Base-by-base conservation (phyloP, 352 stramenopile species). In the Globisporangium nodosum region DNA sequence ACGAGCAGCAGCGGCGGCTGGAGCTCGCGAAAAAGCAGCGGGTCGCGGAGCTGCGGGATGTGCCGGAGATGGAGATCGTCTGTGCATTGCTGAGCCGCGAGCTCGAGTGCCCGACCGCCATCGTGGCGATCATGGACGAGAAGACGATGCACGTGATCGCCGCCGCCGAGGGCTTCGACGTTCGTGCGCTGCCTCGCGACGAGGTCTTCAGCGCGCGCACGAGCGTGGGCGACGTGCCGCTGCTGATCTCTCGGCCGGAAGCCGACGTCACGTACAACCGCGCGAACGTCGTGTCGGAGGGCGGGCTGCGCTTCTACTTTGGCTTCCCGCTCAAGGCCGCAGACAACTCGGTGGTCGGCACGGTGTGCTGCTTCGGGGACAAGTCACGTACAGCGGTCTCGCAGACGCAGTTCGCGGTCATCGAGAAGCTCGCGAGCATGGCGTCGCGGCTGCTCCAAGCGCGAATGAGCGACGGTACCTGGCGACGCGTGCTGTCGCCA, bases 121-220 rank as follows among this genome's bases (percentile, higher is more conserved):
- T 84, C 47, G 68, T 88, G 18, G 79, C 76, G 4, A 60, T 89
- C 54, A 72, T 86, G 52, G 57, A 70, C 24, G 50, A 71, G 13
- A 61, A 68, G 30, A 63, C 73, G 35, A 64, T 77, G 16, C 70
- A 77, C 53, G 58, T 85, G 16, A 39, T 81, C n/a, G 76, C 78
- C 5, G 69, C 69, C 37, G 78, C 73, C 11, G 56, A 58, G 52
- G 56, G 58, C 61, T 66, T 66, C 50, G 51, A 60, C 9, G 45
- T 61, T n/a, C n/a, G 55, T 24, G 55, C 21, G 13, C 66, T 84
- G 2, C 64, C 72, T 5, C 69, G 77, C 16, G 65, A 82, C 50
- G 61, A 83, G 20, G 72, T 75, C 4, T 69, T 89, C 50, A 86
- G 79, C 54, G 66, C 80, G 51, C 77, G 87, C 51, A 72, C 70